Evolutionary conservation across 176 grass and related monocot species (phyloP), one percentile per base, ranked within the genome.

Genomic region (Tillandsia leiboldiana): DNA sequence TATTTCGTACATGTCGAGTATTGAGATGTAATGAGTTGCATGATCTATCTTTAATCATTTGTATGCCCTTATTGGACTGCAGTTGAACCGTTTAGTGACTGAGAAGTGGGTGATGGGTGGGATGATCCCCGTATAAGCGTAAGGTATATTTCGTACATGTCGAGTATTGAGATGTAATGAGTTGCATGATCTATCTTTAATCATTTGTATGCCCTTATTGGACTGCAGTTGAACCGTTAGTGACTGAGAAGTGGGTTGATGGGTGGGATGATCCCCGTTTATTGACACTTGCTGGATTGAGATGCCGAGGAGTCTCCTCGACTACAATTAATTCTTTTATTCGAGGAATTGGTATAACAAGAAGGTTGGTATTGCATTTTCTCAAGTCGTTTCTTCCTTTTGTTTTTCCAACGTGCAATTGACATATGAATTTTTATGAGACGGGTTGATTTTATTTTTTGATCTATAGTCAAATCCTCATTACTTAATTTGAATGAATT

Each of bases 231-330:
- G 77, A 97, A 97, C 47, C 83, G 82, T 78, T 97, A 74, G 94
- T 97, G 49, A 97, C 87, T 49, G 87, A 93, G 66, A 97, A 97
- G 73, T 97, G 86, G 89, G 94, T 97, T 22, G 94, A 93, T 79
- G 89, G 89, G 49, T 97, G 94, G 94, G 89, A 97, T 83, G 94
- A 97, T 79, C 94, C 94, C 73, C 86, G 94, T 63, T 69, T 97
- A 76, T 71, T 97, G 84, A 97, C 94, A 10, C 70, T 92, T 72
- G 89, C 94, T 51, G 94, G 94, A 67, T 83, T 97, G 48, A 77
- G 86, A 9, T 81, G 89, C 27, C 86, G 89, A 51, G 94, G 94
- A 66, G 94, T 97, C 11, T 97, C 94, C 62, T 72, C 94, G 64
- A 90, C 84, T 50, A 84, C 84, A 59, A 93, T 97, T 66, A 93